Evolutionary conservation across 164 flowering plant genomes (phyloP).

Genomic region (Nymphaea thermarum): DNA sequence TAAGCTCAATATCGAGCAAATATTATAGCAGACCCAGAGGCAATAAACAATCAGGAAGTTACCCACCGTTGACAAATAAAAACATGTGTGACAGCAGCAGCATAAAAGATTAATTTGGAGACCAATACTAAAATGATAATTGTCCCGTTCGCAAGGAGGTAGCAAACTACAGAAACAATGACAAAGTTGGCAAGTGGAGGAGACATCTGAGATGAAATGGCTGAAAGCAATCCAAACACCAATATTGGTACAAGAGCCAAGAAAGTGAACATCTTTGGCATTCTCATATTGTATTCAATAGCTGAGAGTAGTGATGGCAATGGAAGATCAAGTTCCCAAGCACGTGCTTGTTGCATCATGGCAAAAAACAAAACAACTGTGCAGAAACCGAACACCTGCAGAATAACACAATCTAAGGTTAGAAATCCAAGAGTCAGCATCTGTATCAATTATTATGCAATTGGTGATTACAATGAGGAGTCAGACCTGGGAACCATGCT

Average conservation of each 20-base stretch:
- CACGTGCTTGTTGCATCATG: slow-evolving; percentile 77
- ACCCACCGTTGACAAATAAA: slow-evolving; percentile 64
- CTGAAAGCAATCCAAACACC: slow-evolving; percentile 41
- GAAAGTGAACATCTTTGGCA: slow-evolving; percentile 51
- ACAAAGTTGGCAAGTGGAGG: slow-evolving; percentile 56
- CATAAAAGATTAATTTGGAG: slow-evolving; percentile 58
- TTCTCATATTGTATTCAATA: slow-evolving; percentile 68
- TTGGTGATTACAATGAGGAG: no score
- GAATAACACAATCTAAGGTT: slow-evolving; percentile 7
- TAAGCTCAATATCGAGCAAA: no score
- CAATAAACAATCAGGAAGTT: background rate
- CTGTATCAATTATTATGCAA: background rate
- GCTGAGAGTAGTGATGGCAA: slow-evolving; percentile 72
- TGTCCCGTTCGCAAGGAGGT: slow-evolving; percentile 63
- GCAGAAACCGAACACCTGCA: slow-evolving; percentile 80
- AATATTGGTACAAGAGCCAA: slow-evolving; percentile 47
- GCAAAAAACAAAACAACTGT: slow-evolving; percentile 70
- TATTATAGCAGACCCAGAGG: no score
- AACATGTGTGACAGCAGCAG: slow-evolving; percentile 50
- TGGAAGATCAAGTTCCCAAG: slow-evolving; percentile 74
- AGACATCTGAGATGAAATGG: slow-evolving; percentile 31
- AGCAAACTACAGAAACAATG: slow-evolving; percentile 54
- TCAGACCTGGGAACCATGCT: slow-evolving; percentile 60
- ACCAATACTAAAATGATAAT: slow-evolving; percentile 37
- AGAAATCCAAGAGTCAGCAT: background rate